Base-by-base conservation (phyloP, 2,329 filamentous ascomycete species). In the Seiridium unicorne region DNA sequence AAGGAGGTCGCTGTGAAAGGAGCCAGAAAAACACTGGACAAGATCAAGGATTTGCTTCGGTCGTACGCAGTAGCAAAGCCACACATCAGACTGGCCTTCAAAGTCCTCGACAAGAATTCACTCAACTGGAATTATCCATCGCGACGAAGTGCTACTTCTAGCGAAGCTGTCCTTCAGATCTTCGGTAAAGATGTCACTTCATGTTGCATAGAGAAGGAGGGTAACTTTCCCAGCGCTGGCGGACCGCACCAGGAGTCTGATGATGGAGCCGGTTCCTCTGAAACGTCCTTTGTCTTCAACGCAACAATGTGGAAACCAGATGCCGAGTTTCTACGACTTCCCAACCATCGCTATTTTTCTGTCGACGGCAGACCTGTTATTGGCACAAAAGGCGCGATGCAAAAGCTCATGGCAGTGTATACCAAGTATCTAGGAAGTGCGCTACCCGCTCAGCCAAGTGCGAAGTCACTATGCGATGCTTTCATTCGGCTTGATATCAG, bases 301-400 rank as follows among this genome's bases (percentile, higher is more conserved):
- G 85, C 84, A 1, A 81, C 88, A 55, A 67, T 92, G 0, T 85
- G 89, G 1, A 82, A 72, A 38, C 74, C 77, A 3, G 75, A 78
- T 58, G 81, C 82, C 18, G 74, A 82, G 38, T 51, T 66, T 2
- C 68, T 72, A 2, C 79, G 73, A n/a, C 64, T 84, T 40, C 75
- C 77, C 5, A 81, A 77, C n/a, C 79, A 82, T 0, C 73, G 81
- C 4, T 92, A 87, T 69, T 74, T 93, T 38, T 90, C 88, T 0
- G 79, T 93, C 31, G 89, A 93, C 69, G 80, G 80, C 11, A 81
- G 90, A 18, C 90, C 90, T 3, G 75, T 93, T 11, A 82, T 83
- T 3, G 69, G 79, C 5, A 70, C 72, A 2, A 77, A 80, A 58
- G 86, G 86, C 1, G 83, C 81, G 0, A 79, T 84, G 51, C 91